A percentile compares a stretch with the other conserved stretches of the same genome.
Evolutionary conservation across 495 filamentous ascomycete genomes (phyloP).

Genomic region (Penicillium steckii): DNA sequence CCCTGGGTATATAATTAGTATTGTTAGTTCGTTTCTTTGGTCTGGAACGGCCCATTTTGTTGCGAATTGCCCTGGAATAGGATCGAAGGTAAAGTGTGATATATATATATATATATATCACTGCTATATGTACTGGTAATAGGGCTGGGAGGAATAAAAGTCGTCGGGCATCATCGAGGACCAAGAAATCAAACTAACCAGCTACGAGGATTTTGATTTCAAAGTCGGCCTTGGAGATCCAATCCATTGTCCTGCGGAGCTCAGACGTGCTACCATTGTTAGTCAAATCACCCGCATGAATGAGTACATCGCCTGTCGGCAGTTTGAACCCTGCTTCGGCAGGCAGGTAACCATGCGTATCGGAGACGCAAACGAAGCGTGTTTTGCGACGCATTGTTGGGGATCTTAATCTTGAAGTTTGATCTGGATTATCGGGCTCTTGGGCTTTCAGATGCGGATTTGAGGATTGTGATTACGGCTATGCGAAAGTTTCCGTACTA

Average conservation of each 20-base stretch:
- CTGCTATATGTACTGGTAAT: too few species aligned
- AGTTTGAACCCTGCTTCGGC: conserved; percentile 50
- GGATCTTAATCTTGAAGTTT: background rate
- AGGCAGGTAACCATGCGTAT: conserved; percentile 59
- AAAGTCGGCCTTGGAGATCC: conserved; percentile 56
- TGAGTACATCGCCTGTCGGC: conserved; percentile 58
- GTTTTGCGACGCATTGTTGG: conserved; percentile 50
- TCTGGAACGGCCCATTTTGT: background rate
- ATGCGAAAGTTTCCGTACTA: background rate
- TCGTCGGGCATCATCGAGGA: conserved; percentile 4
- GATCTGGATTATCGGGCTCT: background rate
- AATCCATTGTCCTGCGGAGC: conserved; percentile 51
- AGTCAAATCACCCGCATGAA: conserved; percentile 61
- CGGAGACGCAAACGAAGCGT: conserved; percentile 60
- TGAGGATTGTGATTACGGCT: background rate
- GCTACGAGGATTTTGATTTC: conserved; percentile 59
- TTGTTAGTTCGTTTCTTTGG: background rate
- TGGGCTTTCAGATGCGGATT: too few species aligned
- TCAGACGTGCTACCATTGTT: conserved; percentile 55
- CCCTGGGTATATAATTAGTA: conserved; percentile 41
- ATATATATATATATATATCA: too few species aligned
- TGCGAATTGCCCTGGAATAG: background rate
- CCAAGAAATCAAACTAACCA: conserved; percentile 37
- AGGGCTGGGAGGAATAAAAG: too few species aligned
- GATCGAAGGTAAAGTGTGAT: background rate